A percentile compares a stretch with the other conserved stretches of the same genome.
phyloP scores from a whole-genome alignment of 2,329 filamentous ascomycete species.

The Cryphonectria japonica region DNA sequence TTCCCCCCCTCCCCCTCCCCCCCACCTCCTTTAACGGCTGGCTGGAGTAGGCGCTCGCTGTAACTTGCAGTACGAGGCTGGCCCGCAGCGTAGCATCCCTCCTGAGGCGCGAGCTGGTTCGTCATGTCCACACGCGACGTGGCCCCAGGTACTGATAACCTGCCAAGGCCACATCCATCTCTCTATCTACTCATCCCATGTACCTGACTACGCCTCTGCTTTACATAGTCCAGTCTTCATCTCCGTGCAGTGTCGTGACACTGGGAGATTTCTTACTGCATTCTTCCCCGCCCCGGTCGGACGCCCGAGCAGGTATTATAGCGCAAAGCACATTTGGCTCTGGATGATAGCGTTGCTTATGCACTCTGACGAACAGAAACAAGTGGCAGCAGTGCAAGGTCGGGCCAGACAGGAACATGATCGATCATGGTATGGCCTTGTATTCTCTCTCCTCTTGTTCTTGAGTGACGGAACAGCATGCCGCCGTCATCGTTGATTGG shows the following conservation, averaged over 20 bases:
- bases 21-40: not conserved
- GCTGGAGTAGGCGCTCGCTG: not conserved
- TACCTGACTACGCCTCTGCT: not conserved
- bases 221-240: not conserved
- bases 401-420: not conserved
- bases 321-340: not conserved
- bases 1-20: not conserved
- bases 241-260: conserved; percentile 1
- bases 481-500: conserved; percentile 10
- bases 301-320: not conserved
- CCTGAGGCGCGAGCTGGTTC: conserved; percentile 19
- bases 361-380: not conserved
- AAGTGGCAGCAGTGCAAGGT: not conserved
- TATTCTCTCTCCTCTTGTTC: not conserved
- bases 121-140: not conserved
- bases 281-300: not conserved
- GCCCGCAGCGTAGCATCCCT: conserved; percentile 13
- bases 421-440: not conserved
- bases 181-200: too few relatives aligned
- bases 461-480: not conserved
- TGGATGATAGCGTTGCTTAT: not conserved
- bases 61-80: conserved; percentile 1
- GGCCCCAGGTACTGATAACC: conserved; percentile 12
- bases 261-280: too few relatives aligned
- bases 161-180: not conserved